Evolutionary conservation across 2,329 filamentous ascomycete genomes (phyloP), one percentile per base, ranked within the genome.

Genomic region (Zymoseptoria pseudotritici): DNA sequence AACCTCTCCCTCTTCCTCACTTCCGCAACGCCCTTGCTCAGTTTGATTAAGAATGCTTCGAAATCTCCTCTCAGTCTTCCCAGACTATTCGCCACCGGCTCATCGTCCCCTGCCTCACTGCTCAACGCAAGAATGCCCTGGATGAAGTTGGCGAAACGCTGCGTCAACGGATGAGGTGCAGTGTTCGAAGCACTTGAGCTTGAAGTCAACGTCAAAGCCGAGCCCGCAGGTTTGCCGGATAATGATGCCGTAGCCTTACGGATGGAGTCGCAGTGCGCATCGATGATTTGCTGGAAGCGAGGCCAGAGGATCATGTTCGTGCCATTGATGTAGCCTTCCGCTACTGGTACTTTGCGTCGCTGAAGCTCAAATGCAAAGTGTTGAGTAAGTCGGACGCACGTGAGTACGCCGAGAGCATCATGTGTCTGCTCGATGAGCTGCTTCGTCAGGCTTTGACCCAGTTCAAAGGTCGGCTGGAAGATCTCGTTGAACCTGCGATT

Each of bases 221-320:
- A 72, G 71, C 80, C 76, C 4, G 78, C 75, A 53, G 77, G 76
- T 53, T 80, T 77, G 26, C 78, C 76, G 2, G 81, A 77, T 0
- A 81, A 67, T 0, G 76, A 74, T 2, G 74, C 73, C 2, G 81
- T 79, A 53, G 80, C 75, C 61, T 80, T 82, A 56, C 88, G 88
- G 42, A 99, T 82, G 0, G 90, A 95, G 57, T 96, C 91, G 76
- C 89, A 91, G 72, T 99, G 94, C 58, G 87, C 83, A 72, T 96
- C 92, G 86, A 99, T 96, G 67, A 96, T 86, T 59, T 90, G 84
- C 75, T 99, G 95, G 69, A 99, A 89, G 24, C 93, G 87, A 7
- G 94, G 94, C 94, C 94, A 99, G 5, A 99, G 83, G 2, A 94
- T 84, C 91, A 99, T 99, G 70, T 89, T 92, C 4, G 91, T 96